Conservation (phyloP, 768 basidiomycete species). For the Hemileccinum rubropunctum region DNA sequence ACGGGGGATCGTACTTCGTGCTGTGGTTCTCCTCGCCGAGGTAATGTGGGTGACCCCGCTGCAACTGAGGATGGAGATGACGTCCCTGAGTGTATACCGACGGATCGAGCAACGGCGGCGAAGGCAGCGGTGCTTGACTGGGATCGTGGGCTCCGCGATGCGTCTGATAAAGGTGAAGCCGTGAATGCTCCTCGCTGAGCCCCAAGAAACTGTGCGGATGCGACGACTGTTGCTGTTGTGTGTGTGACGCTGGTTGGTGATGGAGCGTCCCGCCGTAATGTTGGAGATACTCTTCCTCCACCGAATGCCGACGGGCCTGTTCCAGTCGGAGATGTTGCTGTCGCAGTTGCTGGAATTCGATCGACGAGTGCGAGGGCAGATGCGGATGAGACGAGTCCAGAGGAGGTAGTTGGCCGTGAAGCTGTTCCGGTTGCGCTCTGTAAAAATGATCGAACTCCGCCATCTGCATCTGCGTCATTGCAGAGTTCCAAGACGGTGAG, state of each 20-base stretch:
- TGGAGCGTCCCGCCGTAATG: constrained; percentile 34
- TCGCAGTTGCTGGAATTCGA: constrained; percentile 38
- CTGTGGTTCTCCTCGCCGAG: constrained; percentile 33
- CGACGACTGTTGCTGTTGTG: constrained; percentile 18
- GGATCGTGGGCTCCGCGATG: constrained; percentile 35
- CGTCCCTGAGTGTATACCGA: constrained; percentile 26
- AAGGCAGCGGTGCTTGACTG: constrained; percentile 26
- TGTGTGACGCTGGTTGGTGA: constrained; percentile 17
- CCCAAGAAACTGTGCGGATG: constrained; percentile 27
- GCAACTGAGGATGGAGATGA: constrained; percentile 34
- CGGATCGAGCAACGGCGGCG: constrained; percentile 35
- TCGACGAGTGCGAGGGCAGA: constrained; percentile 53
- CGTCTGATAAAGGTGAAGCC: constrained; percentile 34
- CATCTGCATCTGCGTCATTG: constrained; percentile 61
- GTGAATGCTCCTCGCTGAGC: constrained; percentile 29
- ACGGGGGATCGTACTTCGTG: constrained; percentile 46
- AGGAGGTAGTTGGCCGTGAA: constrained; percentile 44
- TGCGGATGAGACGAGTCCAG: constrained; percentile 46
- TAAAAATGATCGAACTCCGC: constrained; percentile 48
- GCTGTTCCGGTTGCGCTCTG: constrained; percentile 30
- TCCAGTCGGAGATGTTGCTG: constrained; percentile 37
- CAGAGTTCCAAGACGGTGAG: constrained; percentile 88
- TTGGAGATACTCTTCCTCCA: constrained; percentile 38
- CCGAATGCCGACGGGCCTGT: constrained; percentile 32
- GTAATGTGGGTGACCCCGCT: constrained; percentile 34